Base-by-base conservation (phyloP, 495 filamentous ascomycete genomes). In the Penicillium mononematosum region DNA sequence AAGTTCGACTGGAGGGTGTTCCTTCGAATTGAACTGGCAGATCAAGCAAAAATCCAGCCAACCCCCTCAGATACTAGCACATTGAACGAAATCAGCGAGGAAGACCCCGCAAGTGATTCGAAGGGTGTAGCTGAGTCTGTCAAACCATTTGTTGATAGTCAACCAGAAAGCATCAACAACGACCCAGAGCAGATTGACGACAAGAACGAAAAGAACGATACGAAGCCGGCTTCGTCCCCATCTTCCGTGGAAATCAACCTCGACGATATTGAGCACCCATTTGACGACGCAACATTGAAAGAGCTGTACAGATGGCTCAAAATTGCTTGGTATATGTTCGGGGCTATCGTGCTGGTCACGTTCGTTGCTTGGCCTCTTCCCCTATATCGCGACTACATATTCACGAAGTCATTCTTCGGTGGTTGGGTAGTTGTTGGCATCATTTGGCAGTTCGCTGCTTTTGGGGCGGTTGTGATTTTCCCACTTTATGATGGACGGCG, bases 1-100 rank as follows among this genome's bases (percentile, higher is more conserved):
- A 63, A 53, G n/a, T 80, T 79, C 51, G 76, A 80, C 58, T 80
- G 76, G 77, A 70, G 77, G 14, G 69, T 74, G 38, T 80, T 80
- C 53, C 66, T 80, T 0, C 76, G 74, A n/a, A 71, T 73, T n/a
- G 68, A 74, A 48, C 58, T 70, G 5, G 61, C 62, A 14, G 65
- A 69, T n/a, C 59, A 69, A 46, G 60, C 56, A 16, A 51, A 65
- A 32, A 47, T 66, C 5, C 62, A 68, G 25, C 25, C 57, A 12
- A 56, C 20, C 4, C 59, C 29, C 6, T 53, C 66, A 5, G 55
- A 59, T 16, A 53, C 48, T 2, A 42, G 27, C 11, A 64, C 68
- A 11, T 47, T 66, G 20, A 59, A 56, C 8, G 58, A 59, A 2
- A 50, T 32, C 24, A 46, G 45, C 24, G 58, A 56, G 27, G 50